Evolutionary conservation across 2,329 filamentous ascomycete genomes (phyloP), one percentile per base, ranked within the genome.

Genomic region (Pseudonectria foliicola): DNA sequence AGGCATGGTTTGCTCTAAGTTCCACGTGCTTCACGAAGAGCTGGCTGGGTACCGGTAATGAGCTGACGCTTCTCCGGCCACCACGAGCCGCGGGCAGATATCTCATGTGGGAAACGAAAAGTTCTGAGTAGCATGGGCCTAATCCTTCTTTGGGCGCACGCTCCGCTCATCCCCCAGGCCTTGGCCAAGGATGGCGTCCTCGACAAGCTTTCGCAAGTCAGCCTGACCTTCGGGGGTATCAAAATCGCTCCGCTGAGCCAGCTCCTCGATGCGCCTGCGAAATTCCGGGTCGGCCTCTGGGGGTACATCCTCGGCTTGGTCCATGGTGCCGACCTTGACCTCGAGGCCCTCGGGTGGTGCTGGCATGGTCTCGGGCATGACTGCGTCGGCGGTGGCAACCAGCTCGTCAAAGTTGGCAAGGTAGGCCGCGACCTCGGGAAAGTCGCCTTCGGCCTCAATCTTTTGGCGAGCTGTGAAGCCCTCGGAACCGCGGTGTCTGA

Each of bases 171-270:
- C 74, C 13, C 75, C 72, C 4, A 79, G 59, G 15, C 71, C 75
- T 35, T 85, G 71, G 2, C 79, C 85, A 15, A 72, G 63, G 13
- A 98, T 67, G 3, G 85, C 88, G 51, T 95, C 87, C 45, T 82
- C 75, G 6, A 98, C 79, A 40, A 98, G 65, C 46, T 77, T 73
- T 40, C 88, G 75, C 52, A 98, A 62, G 54, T 89, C 79, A 14
- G 73, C 74, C 61, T 98, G 92, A 4, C 84, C 85, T 40, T 82
- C 77, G 35, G 85, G 80, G 5, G 79, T 82, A 49, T 90, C 71
- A 52, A 95, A 94, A 54, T 96, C 88, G 15, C 83, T 80, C 27
- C 87, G 73, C 25, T 81, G 73, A 3, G 92, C 89, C 40, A 98
- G 64, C 60, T 95, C 84, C 53, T 96, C 88, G 54, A 98, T 96